Conservation (phyloP, 129 eudicot genomes). For the Artemisia argyi region DNA sequence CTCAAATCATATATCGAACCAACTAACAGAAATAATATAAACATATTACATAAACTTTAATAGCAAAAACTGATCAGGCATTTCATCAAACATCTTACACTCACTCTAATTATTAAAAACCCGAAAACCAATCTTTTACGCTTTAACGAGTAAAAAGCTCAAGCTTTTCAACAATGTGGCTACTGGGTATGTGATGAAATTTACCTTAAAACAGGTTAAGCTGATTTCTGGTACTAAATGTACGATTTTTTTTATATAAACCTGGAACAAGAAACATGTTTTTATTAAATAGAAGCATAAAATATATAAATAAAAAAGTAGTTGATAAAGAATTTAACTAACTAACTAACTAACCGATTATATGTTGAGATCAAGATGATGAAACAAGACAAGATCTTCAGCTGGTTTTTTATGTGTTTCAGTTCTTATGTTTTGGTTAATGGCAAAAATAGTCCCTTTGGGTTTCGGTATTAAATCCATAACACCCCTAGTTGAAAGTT, state of each 20-base stretch:
- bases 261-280: slow-evolving; percentile 22
- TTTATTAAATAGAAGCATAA: background rate
- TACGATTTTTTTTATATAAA: slow-evolving; percentile 5
- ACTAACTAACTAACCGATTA: slow-evolving; percentile 14
- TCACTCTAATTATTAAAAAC: background rate
- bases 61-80: slow-evolving; percentile 9
- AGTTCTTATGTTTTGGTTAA: background rate
- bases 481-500: too few species aligned
- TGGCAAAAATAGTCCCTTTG: background rate
- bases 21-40: too few species aligned
- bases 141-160: background rate
- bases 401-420: too few species aligned
- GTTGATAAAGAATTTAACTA: slow-evolving; percentile 6
- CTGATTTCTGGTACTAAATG: background rate
- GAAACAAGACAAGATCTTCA: background rate
- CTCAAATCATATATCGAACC: too few species aligned
- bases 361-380: slow-evolving; percentile 10
- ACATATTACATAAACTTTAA: background rate
- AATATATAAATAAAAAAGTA: background rate
- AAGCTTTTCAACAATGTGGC: background rate
- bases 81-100: slow-evolving; percentile 30
- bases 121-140: background rate
- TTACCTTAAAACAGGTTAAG: background rate
- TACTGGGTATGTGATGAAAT: background rate
- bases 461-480: background rate